These are phyloP conservation scores for Zygotorulaspora florentina DNA, from an alignment of 805 yeast species.

Conservation along the genomic window DNA sequence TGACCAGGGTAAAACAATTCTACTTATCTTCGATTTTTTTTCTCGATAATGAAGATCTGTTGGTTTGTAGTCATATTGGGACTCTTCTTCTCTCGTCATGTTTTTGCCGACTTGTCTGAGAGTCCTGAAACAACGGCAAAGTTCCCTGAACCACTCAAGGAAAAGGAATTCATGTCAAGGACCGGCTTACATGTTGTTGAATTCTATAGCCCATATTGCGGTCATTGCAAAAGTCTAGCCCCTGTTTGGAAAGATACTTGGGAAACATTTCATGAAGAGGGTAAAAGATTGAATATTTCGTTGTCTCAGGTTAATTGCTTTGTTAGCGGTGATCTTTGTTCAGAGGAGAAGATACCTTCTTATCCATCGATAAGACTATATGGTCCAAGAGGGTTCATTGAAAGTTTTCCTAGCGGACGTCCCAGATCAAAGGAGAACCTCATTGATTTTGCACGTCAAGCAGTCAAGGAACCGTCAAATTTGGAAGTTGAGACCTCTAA, in stretches of 20 bases:
- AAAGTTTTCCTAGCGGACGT: constrained; percentile 46
- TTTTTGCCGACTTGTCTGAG: not conserved
- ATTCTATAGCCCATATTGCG: constrained; percentile 86
- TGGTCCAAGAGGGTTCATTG: constrained; percentile 48
- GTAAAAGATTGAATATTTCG: constrained; percentile 40
- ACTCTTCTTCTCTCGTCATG: not conserved
- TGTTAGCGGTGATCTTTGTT: constrained; percentile 81
- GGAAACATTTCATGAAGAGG: constrained; percentile 43
- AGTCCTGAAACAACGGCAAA: not conserved
- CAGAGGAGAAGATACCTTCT: constrained; percentile 52
- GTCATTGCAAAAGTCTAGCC: constrained; percentile 72
- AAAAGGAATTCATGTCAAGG: constrained; percentile 46
- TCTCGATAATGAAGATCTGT: not conserved
- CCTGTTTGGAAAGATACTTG: constrained; percentile 80
- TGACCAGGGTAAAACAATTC: no score
- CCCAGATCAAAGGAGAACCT: constrained; percentile 48
- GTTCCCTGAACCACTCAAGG: constrained; percentile 50
- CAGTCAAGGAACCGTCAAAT: constrained; percentile 44
- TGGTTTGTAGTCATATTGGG: not conserved
- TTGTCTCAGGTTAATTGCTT: constrained; percentile 84
- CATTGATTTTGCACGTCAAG: constrained; percentile 50
- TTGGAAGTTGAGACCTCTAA: constrained; percentile 37
- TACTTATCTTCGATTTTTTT: not conserved
- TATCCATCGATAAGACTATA: constrained; percentile 74
- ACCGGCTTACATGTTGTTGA: constrained; percentile 71